Percentiles rank a stretch among this genome's conserved stretches.
Conservation (phyloP, 2,329 filamentous ascomycete species). For the Fusarium sp. region DNA sequence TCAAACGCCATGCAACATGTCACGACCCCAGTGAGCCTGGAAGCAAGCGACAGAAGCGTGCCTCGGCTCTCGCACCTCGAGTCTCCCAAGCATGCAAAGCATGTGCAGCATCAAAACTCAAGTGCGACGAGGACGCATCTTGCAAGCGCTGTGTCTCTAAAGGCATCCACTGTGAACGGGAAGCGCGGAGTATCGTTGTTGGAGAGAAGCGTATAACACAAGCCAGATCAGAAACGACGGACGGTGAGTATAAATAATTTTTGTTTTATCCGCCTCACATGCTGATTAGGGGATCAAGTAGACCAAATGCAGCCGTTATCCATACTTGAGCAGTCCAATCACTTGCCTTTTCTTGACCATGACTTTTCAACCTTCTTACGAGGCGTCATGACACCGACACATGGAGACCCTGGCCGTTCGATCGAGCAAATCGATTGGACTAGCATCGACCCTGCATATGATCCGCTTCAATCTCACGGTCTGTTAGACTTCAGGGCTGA, state of each 20-base stretch:
- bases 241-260: not conserved
- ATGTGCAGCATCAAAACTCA: conserved; percentile 28
- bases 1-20: conserved; percentile 26
- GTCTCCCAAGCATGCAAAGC: conserved; percentile 28
- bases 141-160: conserved; percentile 18
- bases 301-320: not conserved
- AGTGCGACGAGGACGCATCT: conserved; percentile 25
- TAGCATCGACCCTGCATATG: not conserved
- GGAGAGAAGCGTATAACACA: conserved; percentile 7
- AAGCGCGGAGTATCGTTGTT: conserved; percentile 16
- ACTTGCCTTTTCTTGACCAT: not conserved
- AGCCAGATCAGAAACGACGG: conserved; percentile 6
- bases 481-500: not conserved
- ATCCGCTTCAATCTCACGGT: conserved; percentile 1
- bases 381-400: not conserved
- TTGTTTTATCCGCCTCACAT: not conserved
- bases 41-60: conserved; percentile 22
- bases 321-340: not conserved
- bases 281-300: not conserved
- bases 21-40: conserved; percentile 21
- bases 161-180: conserved; percentile 14
- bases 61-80: conserved; percentile 14
- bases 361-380: conserved; percentile 3
- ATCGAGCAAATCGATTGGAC: not conserved
- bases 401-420: not conserved